Percentiles rank a stretch among this genome's conserved stretches.
phyloP scores from a whole-genome alignment of 768 basidiomycete genomes.

The Termitomyces sp. region DNA sequence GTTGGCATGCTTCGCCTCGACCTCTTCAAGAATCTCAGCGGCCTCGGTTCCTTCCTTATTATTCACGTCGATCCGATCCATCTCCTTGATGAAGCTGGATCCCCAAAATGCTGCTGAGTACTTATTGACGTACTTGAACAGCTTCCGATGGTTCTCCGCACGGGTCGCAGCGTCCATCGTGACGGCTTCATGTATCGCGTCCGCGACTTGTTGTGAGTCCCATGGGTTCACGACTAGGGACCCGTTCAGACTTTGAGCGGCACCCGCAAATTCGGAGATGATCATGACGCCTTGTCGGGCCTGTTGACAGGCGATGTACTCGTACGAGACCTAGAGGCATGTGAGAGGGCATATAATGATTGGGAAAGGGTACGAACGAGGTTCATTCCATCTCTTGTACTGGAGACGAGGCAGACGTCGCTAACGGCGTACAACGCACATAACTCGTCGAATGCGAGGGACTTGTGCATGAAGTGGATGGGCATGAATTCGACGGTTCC shows the following conservation, averaged over 20 bases:
- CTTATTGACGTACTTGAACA: slow-evolving; percentile 96
- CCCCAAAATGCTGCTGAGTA: slow-evolving; percentile 95
- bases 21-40: background rate
- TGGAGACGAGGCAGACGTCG: slow-evolving; percentile 94
- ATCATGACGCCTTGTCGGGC: slow-evolving; percentile 95
- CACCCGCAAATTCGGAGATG: slow-evolving; percentile 97
- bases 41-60: slow-evolving; percentile 34
- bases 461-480: slow-evolving; percentile 99
- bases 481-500: slow-evolving; percentile 99
- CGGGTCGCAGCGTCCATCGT: slow-evolving; percentile 80
- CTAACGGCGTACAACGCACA: slow-evolving; percentile 97
- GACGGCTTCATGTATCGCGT: slow-evolving; percentile 95
- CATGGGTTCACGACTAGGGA: slow-evolving; percentile 98
- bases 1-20: background rate
- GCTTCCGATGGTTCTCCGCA: slow-evolving; percentile 91
- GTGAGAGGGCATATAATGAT: slow-evolving; percentile 12
- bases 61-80: slow-evolving; percentile 55
- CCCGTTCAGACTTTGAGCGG: slow-evolving; percentile 93
- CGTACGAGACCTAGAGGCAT: slow-evolving; percentile 85
- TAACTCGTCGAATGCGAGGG: slow-evolving; percentile 87
- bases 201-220: slow-evolving; percentile 98
- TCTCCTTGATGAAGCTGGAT: slow-evolving; percentile 83
- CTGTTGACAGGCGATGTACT: slow-evolving; percentile 95
- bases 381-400: slow-evolving; percentile 98
- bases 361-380: slow-evolving; percentile 55